phyloP scores from a whole-genome alignment of 2,329 filamentous ascomycete species.

The Trichoderma asperellum region DNA sequence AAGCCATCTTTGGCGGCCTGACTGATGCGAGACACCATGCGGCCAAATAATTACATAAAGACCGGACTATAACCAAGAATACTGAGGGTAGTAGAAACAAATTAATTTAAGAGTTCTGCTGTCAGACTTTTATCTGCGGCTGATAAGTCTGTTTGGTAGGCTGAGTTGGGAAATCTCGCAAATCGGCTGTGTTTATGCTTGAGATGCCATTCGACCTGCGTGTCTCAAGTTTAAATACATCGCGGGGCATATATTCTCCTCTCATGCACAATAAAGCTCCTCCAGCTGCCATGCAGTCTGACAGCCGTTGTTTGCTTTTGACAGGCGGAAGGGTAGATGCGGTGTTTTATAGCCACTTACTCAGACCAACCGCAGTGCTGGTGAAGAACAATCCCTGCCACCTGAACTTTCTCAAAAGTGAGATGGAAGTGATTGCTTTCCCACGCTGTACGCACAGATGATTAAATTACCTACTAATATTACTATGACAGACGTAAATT shows the following conservation, averaged over 20 bases:
- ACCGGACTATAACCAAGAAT: background rate
- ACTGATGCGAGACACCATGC: background rate
- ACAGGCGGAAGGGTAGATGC: background rate
- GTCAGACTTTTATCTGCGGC: background rate
- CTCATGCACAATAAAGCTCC: background rate
- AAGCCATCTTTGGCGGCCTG: background rate
- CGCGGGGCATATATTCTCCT: background rate
- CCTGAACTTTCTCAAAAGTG: background rate
- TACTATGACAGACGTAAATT: background rate
- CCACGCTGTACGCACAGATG: background rate
- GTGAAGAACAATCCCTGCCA: background rate
- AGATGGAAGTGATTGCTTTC: background rate
- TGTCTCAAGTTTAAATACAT: background rate
- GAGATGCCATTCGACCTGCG: background rate
- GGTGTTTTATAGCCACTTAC: background rate
- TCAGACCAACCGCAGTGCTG: background rate
- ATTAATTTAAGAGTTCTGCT: background rate
- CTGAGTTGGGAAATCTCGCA: background rate
- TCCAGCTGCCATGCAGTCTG: background rate
- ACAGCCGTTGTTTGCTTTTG: slow-evolving; percentile 11
- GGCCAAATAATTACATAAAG: too few species aligned
- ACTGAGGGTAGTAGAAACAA: too few species aligned
- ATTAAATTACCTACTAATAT: background rate
- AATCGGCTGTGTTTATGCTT: background rate
- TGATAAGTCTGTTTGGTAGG: background rate